Evolutionary conservation across 2,329 filamentous ascomycete genomes (phyloP), one percentile per base, ranked within the genome.

Genomic region (Penicillium griseofulvum): DNA sequence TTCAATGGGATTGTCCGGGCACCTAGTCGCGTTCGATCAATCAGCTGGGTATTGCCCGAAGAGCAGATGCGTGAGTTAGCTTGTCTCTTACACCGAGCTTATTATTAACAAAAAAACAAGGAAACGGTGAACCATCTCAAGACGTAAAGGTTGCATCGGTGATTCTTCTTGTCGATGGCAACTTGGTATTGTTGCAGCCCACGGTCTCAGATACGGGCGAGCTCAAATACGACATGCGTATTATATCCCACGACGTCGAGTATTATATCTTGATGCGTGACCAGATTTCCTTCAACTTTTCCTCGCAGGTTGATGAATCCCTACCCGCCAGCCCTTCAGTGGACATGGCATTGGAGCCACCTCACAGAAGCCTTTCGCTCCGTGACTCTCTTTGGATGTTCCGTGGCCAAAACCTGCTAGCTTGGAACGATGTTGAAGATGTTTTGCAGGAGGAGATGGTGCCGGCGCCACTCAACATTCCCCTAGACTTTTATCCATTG

Each of bases 161-260:
- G 12, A 78, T 99, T 14, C 96, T 99, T 67, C 81, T 99, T n/a
- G 92, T 99, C 2, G 94, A 99, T 69, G 94, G 93, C 29, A 99
- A 99, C 71, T 83, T 99, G 19, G 94, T 97, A 11, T 78, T 97
- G 36, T 81, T 99, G 46, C 91, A 95, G 61, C 93, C 94, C 1
- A 92, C 91, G 0, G 80, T 90, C 5, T 92, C 89, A 49, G 89
- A 90, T 46, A 84, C 88, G 41, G 89, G 90, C 5, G 88, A 91
- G 64, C 81, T 97, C 49, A 97, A 97, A 76, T 99, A 99, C 69
- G 93, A 97, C 69, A 99, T 99, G 94, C 88, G 92, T 10, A 88
- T 97, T 56, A 88, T 99, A 68, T 91, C 92, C 12, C 91, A 97
- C 66, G 95, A 96, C 66, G 91, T 97, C 38, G 94, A 99, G 71